phyloP scores from a whole-genome alignment of 306 rosid genomes.

The Glycyrrhiza uralensis region DNA sequence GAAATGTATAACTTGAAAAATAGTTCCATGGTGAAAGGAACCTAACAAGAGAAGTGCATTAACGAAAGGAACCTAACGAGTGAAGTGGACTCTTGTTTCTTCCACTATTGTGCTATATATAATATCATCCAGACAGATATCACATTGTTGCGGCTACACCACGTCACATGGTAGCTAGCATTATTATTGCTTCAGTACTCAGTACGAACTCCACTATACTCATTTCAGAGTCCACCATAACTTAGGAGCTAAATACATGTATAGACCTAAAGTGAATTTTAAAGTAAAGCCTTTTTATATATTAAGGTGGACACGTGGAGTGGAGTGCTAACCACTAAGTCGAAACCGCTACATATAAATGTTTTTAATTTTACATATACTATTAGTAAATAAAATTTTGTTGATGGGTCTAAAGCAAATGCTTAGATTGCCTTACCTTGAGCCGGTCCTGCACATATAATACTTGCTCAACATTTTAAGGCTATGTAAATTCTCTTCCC shows the following conservation, averaged over 20 bases:
- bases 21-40: neutral
- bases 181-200: neutral
- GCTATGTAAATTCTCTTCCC: neutral
- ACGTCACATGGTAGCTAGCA: neutral
- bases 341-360: too few relatives aligned
- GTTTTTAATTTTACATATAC: too few relatives aligned
- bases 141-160: neutral
- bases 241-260: too few relatives aligned
- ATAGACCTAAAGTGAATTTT: too few relatives aligned
- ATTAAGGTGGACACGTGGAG: too few relatives aligned
- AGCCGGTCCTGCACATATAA: too few relatives aligned
- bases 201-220: conserved; percentile 8
- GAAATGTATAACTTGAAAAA: neutral
- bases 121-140: neutral
- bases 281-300: too few relatives aligned
- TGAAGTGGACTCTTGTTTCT: neutral
- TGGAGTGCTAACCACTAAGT: too few relatives aligned
- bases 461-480: too few relatives aligned
- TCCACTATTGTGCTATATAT: neutral
- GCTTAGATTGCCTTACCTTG: too few relatives aligned
- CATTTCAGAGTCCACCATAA: conserved; percentile 3
- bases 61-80: neutral
- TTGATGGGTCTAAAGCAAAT: too few relatives aligned
- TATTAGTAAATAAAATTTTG: too few relatives aligned
- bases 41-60: neutral